Evolutionary conservation across 805 yeast genomes (phyloP).

Genomic region (Spathaspora passalidarum): DNA sequence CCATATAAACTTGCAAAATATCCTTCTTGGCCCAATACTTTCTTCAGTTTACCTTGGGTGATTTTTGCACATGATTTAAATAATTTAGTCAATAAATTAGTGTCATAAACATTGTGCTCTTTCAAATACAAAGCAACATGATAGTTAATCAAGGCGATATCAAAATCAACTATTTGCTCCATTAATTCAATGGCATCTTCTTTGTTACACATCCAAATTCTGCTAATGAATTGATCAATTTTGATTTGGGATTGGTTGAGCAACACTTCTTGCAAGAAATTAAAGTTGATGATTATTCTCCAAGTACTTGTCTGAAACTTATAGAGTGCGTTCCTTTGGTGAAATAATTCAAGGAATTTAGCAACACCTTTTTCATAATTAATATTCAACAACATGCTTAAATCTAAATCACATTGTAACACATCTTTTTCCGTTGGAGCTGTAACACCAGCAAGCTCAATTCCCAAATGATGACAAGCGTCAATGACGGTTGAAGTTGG

Average conservation of each 20-base stretch:
- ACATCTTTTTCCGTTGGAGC: background rate
- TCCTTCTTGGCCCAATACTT: background rate
- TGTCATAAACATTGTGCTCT: constrained; percentile 1
- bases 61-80: constrained; percentile 4
- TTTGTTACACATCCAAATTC: constrained; percentile 19
- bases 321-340: constrained; percentile 27
- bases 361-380: constrained; percentile 23
- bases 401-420: constrained; percentile 16
- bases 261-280: constrained; percentile 21
- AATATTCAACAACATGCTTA: constrained; percentile 25
- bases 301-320: constrained; percentile 31
- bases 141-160: constrained; percentile 14
- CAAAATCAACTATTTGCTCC: background rate
- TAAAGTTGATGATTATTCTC: constrained; percentile 26
- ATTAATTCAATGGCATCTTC: background rate
- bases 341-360: constrained; percentile 25
- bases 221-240: constrained; percentile 17
- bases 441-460: constrained; percentile 1
- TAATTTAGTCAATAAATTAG: constrained; percentile 9
- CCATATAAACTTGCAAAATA: constrained; percentile 17
- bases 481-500: constrained; percentile 9
- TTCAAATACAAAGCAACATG: constrained; percentile 17
- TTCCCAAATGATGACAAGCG: constrained; percentile 9
- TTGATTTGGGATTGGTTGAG: constrained; percentile 15
- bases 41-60: background rate